Conservation (phyloP, 2,329 filamentous ascomycete genomes). For the Fusarium miscanthi region DNA sequence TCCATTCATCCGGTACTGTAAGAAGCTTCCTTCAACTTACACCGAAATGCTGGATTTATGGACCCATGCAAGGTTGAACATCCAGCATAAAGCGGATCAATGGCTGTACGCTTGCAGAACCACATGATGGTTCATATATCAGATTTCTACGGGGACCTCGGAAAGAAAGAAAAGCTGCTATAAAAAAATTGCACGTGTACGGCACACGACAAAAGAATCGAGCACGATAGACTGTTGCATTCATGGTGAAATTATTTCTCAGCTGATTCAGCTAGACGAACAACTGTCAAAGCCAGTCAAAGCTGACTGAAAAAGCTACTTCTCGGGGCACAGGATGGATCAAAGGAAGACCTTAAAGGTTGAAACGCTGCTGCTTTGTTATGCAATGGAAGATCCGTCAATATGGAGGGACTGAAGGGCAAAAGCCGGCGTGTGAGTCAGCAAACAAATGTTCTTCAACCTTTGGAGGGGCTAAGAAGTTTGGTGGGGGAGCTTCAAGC, state of each 20-base stretch:
- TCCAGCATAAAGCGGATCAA: neutral
- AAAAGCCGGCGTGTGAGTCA: conserved; percentile 38
- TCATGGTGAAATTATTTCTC: neutral
- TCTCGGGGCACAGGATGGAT: neutral
- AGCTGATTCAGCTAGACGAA: neutral
- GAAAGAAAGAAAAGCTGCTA: neutral
- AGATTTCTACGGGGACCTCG: neutral
- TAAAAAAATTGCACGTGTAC: neutral
- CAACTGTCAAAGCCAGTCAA: neutral
- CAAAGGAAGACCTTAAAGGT: neutral
- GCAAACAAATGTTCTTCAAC: conserved; percentile 5
- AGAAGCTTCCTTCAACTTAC: neutral
- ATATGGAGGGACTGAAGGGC: neutral
- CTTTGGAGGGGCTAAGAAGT: conserved; percentile 32
- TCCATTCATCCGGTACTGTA: conserved; percentile 32
- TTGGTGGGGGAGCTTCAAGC: conserved; percentile 39
- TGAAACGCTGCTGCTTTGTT: neutral
- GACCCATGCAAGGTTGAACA: neutral
- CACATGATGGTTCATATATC: neutral
- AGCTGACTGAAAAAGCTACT: neutral
- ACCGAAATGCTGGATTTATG: neutral
- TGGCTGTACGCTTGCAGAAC: neutral
- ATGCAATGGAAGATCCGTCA: neutral
- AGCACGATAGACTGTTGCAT: neutral
- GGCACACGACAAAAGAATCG: neutral